Evolutionary conservation across 2,329 filamentous ascomycete species (phyloP).

Genomic region (Fusarium beomiforme): DNA sequence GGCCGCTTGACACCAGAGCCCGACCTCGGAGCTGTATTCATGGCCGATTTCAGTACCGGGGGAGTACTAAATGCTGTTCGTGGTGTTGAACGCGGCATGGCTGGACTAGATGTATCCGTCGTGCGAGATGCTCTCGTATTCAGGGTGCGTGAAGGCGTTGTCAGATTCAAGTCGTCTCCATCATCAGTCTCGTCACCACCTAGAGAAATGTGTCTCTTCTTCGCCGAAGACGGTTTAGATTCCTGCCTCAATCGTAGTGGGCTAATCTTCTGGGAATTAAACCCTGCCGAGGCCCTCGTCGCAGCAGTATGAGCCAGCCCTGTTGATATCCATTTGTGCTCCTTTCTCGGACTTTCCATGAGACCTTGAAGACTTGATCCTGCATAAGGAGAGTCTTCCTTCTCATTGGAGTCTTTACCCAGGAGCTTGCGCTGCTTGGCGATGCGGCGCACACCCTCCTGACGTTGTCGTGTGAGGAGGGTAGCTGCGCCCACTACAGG

Average conservation of each 20-base stretch:
- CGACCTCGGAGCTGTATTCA: conserved; percentile 4
- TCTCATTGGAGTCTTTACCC: neutral
- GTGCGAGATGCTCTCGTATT: conserved; percentile 8
- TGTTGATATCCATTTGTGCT: conserved; percentile 42
- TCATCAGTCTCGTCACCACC: conserved; percentile 31
- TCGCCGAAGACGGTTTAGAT: neutral
- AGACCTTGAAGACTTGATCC: conserved; percentile 53
- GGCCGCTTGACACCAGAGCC: neutral
- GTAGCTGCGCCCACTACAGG: conserved; percentile 58
- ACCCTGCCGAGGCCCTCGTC: conserved; percentile 45
- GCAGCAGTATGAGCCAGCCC: conserved; percentile 29
- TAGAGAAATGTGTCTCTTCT: conserved; percentile 23
- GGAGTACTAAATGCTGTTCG: conserved; percentile 27
- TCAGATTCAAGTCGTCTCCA: conserved; percentile 19
- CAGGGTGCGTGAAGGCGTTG: conserved; percentile 27
- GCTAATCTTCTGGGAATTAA: conserved; percentile 32
- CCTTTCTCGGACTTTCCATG: conserved; percentile 54
- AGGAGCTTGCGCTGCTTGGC: conserved; percentile 41
- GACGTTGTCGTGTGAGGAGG: conserved; percentile 35
- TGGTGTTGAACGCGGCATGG: conserved; percentile 12
- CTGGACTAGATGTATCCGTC: conserved; percentile 11
- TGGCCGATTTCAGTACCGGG: conserved; percentile 5
- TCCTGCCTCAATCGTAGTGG: conserved; percentile 11
- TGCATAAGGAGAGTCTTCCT: conserved; percentile 37
- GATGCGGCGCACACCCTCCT: conserved; percentile 29